Conservation (phyloP, 192 early-diverging fungal species). For the Podila epigama region DNA sequence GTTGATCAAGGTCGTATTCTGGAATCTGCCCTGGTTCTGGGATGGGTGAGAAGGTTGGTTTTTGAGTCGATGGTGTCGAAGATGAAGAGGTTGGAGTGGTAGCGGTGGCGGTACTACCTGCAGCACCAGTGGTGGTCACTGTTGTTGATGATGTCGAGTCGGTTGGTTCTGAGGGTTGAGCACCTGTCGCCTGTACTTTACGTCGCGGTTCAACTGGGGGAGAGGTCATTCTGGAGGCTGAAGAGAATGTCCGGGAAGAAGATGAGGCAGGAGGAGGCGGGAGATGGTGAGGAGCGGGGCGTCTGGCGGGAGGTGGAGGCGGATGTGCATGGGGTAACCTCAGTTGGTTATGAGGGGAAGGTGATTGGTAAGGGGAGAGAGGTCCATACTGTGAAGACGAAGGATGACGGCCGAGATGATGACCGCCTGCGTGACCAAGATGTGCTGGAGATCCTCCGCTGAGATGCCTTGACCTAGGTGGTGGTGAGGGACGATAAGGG, state of each 20-base stretch:
- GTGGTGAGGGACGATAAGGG: slow-evolving; percentile 42
- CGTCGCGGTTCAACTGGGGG: slow-evolving; percentile 5
- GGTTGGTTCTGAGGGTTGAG: not conserved
- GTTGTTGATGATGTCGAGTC: not conserved
- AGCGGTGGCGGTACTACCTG: not conserved
- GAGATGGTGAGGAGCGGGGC: slow-evolving; percentile 33
- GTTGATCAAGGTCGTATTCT: slow-evolving; percentile 37
- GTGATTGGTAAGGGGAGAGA: slow-evolving; percentile 31
- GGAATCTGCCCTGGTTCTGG: slow-evolving; percentile 46
- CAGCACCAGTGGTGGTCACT: not conserved
- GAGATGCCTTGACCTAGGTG: slow-evolving; percentile 41
- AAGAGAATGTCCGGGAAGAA: not conserved
- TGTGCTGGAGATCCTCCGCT: slow-evolving; percentile 35
- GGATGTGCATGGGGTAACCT: slow-evolving; percentile 44
- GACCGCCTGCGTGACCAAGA: slow-evolving; percentile 12
- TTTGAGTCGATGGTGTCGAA: too few species aligned
- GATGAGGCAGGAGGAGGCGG: slow-evolving; percentile 27
- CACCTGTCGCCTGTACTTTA: not conserved
- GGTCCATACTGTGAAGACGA: slow-evolving; percentile 25
- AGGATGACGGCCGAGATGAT: slow-evolving; percentile 21
- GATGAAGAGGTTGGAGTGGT: not conserved
- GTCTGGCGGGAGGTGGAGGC: slow-evolving; percentile 38
- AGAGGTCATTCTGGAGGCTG: slow-evolving; percentile 10
- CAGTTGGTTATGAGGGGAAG: slow-evolving; percentile 45
- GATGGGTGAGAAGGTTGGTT: slow-evolving; percentile 7